Evolutionary conservation across 2,329 filamentous ascomycete genomes (phyloP).

Genomic region (Botrytis galanthina): DNA sequence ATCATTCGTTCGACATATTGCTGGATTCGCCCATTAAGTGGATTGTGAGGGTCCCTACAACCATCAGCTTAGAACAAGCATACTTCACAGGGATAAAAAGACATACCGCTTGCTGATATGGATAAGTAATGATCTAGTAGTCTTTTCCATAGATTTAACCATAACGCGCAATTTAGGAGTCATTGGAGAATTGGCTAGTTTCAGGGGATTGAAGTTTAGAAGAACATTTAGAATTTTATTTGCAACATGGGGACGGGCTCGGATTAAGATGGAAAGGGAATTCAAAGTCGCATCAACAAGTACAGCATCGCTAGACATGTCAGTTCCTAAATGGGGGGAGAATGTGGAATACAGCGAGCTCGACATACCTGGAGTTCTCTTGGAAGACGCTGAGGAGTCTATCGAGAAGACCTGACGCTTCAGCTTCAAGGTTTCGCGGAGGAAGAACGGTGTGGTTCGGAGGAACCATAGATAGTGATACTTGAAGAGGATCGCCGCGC

Average conservation of each 20-base stretch:
- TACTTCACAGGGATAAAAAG: constrained; percentile 4
- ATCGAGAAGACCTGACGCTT: constrained; percentile 87
- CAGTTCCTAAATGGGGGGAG: constrained; percentile 40
- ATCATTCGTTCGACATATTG: constrained; percentile 82
- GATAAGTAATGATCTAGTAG: constrained; percentile 76
- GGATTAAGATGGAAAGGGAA: constrained; percentile 77
- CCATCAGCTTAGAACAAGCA: constrained; percentile 30
- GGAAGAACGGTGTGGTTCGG: constrained; percentile 78
- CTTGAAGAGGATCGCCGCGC: constrained; percentile 74
- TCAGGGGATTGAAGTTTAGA: constrained; percentile 88
- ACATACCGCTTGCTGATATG: constrained; percentile 76
- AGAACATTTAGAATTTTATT: constrained; percentile 84
- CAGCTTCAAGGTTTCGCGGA: constrained; percentile 80
- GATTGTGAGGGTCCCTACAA: constrained; percentile 73
- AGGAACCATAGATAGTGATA: constrained; percentile 83
- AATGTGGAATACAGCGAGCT: constrained; percentile 1
- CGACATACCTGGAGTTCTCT: constrained; percentile 74
- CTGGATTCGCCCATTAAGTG: constrained; percentile 74
- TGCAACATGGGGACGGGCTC: constrained; percentile 74
- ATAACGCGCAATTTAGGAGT: constrained; percentile 78
- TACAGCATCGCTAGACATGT: constrained; percentile 68
- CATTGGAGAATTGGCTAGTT: constrained; percentile 72
- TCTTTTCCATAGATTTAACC: constrained; percentile 93
- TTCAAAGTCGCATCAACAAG: constrained; percentile 91
- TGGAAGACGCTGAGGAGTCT: constrained; percentile 82